Evolutionary conservation across 2,329 filamentous ascomycete species (phyloP), one percentile per base, ranked within the genome.

Genomic region (Monilinia polystroma): DNA sequence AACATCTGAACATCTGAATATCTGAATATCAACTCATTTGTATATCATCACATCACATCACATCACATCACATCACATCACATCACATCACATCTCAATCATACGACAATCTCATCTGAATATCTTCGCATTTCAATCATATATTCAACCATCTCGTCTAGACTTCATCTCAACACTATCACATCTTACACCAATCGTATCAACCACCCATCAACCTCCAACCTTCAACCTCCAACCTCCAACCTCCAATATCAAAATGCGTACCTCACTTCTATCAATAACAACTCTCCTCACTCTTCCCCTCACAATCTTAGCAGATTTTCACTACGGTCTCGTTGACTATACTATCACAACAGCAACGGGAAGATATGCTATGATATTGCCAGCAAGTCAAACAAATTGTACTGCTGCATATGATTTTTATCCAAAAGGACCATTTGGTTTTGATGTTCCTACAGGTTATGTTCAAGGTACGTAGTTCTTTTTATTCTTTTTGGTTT

Each of bases 401-500:
- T 60, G 57, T 18, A 60, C 57, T 0, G 20, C 32, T 0, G 57
- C 57, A 5, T 60, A 60, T 49, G 57, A 60, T 23, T 60, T 60
- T 35, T 60, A 60, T 38, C 57, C 57, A 7, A 60, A 49, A 20
- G 57, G 57, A 4, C 57, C 57, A 23, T 60, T 60, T 60, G 57
- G 57, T 5, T 60, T 60, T 49, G 20, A 49, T 3, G 29, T 5
- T 23, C 57, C 57, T 8, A 60, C 57, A 2, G 57, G 57, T n/a
- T 20, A 35, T 12, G 43, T 60, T 4, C 45, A 60, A 14, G 43
- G 57, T 49, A 59, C 35, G 57, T 23, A 18, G 35, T 47, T 14
- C 23, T 14, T 52, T 10, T 57, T 35, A 6, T 35, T 35, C 32
- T 6, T 35, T 35, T 35, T 35, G 4, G 32, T 35, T 35, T 8